Evolutionary conservation across 768 basidiomycete genomes (phyloP).

Genomic region (Tubosaeta brunneosetosa): DNA sequence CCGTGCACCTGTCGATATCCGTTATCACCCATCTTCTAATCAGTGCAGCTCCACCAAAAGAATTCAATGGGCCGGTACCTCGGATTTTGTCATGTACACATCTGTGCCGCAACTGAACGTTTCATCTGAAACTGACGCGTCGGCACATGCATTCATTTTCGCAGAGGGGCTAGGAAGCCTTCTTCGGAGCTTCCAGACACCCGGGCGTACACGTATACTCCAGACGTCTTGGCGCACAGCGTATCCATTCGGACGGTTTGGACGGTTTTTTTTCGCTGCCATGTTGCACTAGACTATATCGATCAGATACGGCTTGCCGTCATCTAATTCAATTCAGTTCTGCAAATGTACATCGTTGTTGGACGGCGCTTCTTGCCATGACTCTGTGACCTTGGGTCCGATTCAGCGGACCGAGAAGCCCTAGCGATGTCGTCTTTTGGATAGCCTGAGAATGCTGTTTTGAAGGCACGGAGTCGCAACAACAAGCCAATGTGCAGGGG

Average conservation of each 20-base stretch:
- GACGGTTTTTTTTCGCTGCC: not conserved
- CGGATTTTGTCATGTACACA: not conserved
- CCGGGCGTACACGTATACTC: not conserved
- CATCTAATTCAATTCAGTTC: not conserved
- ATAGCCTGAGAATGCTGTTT: not conserved
- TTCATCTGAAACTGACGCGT: not conserved
- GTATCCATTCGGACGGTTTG: not conserved
- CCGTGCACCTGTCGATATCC: not conserved
- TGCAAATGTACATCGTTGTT: not conserved
- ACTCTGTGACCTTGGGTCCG: not conserved
- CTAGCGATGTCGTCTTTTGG: not conserved
- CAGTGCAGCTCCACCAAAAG: not conserved
- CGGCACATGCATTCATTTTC: not conserved
- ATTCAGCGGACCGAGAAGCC: not conserved
- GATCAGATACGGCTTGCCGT: not conserved
- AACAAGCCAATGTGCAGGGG: not conserved
- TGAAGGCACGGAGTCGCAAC: not conserved
- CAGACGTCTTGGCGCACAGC: not conserved
- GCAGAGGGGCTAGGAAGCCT: not conserved
- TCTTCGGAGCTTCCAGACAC: not conserved
- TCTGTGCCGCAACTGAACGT: not conserved
- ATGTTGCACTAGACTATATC: not conserved
- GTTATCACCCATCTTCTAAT: not conserved
- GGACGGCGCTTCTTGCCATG: not conserved
- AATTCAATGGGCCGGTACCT: not conserved